Evolutionary conservation across 305 asterid genomes (phyloP).

Genomic region (Plantago lanceolata): DNA sequence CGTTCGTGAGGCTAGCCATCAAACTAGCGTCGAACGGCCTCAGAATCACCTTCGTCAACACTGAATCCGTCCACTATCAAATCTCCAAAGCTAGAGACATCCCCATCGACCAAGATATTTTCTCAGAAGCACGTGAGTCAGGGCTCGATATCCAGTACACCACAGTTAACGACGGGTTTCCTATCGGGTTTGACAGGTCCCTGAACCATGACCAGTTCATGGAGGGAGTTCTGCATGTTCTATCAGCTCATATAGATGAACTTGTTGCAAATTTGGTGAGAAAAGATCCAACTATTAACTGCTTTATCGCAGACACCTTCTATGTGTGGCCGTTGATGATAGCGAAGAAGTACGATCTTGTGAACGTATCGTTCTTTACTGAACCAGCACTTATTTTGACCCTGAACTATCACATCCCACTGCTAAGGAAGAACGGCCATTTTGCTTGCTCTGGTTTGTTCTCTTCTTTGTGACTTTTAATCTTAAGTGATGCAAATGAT

Average conservation of each 20-base stretch:
- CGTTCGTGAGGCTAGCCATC: constrained; percentile 27
- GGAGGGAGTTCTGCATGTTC: constrained; percentile 36
- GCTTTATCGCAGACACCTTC: constrained; percentile 48
- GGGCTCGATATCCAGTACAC: constrained; percentile 43
- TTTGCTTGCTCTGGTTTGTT: constrained; percentile 38
- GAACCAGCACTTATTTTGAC: constrained; percentile 58
- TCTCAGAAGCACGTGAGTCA: constrained; percentile 30
- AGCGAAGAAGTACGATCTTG: constrained; percentile 28
- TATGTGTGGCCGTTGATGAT: constrained; percentile 44
- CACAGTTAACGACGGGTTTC: constrained; percentile 48
- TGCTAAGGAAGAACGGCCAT: constrained; percentile 45
- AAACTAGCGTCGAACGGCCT: constrained; percentile 35
- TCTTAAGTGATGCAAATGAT: neutral
- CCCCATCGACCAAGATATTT: constrained; percentile 19
- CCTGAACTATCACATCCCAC: constrained; percentile 44
- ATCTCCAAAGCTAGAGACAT: constrained; percentile 14
- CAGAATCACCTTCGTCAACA: constrained; percentile 36
- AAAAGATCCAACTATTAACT: constrained; percentile 28
- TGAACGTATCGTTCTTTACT: constrained; percentile 48
- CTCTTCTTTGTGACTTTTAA: neutral
- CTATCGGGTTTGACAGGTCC: constrained; percentile 36
- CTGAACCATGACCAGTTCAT: constrained; percentile 36
- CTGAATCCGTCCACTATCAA: constrained; percentile 28
- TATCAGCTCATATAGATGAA: constrained; percentile 42
- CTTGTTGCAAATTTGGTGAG: constrained; percentile 26